Base-by-base conservation (phyloP, 257 asterid genomes). In the Solanum neorickii region DNA sequence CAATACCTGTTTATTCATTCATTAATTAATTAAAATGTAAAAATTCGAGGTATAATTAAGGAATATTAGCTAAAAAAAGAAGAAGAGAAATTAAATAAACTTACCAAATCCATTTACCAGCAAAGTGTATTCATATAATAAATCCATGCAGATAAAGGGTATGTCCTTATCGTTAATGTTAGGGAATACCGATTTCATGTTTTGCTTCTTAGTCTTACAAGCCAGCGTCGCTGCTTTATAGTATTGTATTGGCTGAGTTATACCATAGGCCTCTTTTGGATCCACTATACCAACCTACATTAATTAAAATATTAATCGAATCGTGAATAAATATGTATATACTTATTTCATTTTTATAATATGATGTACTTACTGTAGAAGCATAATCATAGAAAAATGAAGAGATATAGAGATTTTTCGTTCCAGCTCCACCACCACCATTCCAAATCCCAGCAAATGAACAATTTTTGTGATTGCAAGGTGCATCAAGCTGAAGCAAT, bases 1-100 rank as follows among this genome's bases (percentile, higher is more conserved):
- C 91, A 66, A 95, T 90, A 11, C 98, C 98, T 94, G 95, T n/a
- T 52, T 21, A 10, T 12, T 35, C 88, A 87, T 69, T 69, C 9
- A 44, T 46, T 80, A 76, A 33, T 3, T 56, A 56, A 56, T 18
- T 56, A 56, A 42, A 35, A 73, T 73, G 83, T 72, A 16, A 31
- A 33, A 69, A 10, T 23, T 35, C 5, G 1, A 35, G 7, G 23
- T 20, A 15, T 46, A 46, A 46, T 10, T 42, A 42, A 42, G 13
- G 47, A 42, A 42, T 42, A 42, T 42, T 42, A 3, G 13, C 47
- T 42, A 56, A 56, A 42, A 56, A 56, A 33, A 33, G 4, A 3
- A 31, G 33, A 33, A 7, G 65, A 62, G 29, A 62, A 76, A 8
- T 16, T n/a, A 9, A 14, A 35, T 7, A 37, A 1, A 84, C 88